A percentile compares a stretch with the other conserved stretches of the same genome.
phyloP scores from a whole-genome alignment of 768 basidiomycete species.

The Dioszegia hungarica region DNA sequence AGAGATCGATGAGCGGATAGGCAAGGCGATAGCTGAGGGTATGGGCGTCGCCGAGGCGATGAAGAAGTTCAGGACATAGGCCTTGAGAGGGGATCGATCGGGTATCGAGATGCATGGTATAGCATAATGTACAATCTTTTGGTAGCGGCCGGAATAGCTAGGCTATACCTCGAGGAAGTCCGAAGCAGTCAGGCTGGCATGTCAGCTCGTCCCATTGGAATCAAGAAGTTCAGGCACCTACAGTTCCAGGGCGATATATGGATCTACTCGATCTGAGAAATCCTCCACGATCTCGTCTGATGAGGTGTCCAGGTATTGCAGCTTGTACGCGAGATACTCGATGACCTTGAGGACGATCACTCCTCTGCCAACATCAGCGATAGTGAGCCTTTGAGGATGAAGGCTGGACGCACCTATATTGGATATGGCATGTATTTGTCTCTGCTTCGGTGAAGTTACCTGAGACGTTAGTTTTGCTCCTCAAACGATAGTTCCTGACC shows the following conservation, averaged over 20 bases:
- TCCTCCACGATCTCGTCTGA: constrained; percentile 79
- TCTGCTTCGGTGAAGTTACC: constrained; percentile 72
- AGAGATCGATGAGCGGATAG: constrained; percentile 65
- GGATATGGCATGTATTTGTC: constrained; percentile 64
- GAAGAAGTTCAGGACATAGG: constrained; percentile 60
- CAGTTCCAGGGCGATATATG: constrained; percentile 85
- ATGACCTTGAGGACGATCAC: constrained; percentile 79
- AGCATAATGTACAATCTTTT: no score
- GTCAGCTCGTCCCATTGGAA: neutral
- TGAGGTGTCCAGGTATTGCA: constrained; percentile 65
- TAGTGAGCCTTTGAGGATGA: neutral
- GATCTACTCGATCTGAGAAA: constrained; percentile 73
- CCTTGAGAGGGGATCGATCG: no score
- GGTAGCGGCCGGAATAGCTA: neutral
- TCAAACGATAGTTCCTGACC: no score
- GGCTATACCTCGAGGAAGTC: constrained; percentile 30
- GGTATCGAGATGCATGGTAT: no score
- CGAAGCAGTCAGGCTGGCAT: neutral
- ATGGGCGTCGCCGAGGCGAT: constrained; percentile 73
- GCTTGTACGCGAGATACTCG: constrained; percentile 83
- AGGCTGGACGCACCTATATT: constrained; percentile 58
- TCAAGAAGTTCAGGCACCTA: constrained; percentile 40
- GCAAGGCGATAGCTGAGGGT: constrained; percentile 70
- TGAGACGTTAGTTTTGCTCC: constrained; percentile 46
- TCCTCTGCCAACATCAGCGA: constrained; percentile 45